Evolutionary conservation across 2,329 filamentous ascomycete species (phyloP), one percentile per base, ranked within the genome.

Genomic region (Didymella lethalis): DNA sequence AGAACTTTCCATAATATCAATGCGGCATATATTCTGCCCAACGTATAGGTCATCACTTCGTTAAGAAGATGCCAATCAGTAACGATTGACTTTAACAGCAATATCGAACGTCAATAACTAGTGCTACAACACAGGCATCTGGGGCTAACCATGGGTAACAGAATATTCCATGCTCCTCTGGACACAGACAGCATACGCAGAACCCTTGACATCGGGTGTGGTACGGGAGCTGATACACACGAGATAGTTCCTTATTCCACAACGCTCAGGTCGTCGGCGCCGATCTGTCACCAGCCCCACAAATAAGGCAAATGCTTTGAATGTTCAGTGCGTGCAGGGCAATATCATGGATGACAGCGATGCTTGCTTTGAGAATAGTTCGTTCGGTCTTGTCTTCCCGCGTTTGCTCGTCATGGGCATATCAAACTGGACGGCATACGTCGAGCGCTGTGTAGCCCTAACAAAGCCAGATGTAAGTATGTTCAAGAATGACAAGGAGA

Each of bases 351-450:
- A 54, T 4, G 18, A 41, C 12, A 11, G 26, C 6, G 50, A 59
- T 48, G 23, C 48, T 4, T 85, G 86, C 67, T 79, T 53, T 83
- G 82, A 49, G 70, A 77, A 14, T 71, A 79, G 32, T 68, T 54
- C 73, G 11, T 86, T 84, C 66, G 85, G 88, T 70, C 81, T 84
- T 64, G 81, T 88, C 81, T 78, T 83, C 81, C 67, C 80, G 74
- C 66, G 81, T 64, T 59, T 82, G 78, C 77, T 84, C 78, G 64
- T 79, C 66, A 79, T 81, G 29, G 79, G 81, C 29, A 80, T 89
- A 34, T 75, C 78, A 8, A 78, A 88, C 65, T 85, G 85, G 70
- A 74, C 75, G 4, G 70, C 73, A 12, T 73, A 87, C 50, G 64
- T 41, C 26, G 46, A 48, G 36, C 45, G 38, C 8, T 55, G 53